Base-by-base conservation (phyloP, 1,284 basidiomycete species). In the Pyrrhoderma noxium region DNA sequence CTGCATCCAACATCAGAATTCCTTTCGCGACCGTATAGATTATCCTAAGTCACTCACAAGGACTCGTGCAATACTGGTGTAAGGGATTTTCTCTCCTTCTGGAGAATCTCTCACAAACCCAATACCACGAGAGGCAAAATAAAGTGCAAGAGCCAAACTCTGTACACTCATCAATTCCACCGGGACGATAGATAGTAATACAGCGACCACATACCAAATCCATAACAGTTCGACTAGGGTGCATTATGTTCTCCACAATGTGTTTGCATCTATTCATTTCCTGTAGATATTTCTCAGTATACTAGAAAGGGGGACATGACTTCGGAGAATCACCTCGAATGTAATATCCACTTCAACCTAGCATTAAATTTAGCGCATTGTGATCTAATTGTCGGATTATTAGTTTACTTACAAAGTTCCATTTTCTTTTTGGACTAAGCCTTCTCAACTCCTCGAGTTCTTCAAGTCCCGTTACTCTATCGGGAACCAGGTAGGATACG, bases 121-220 rank as follows among this genome's bases (percentile, higher is more conserved):
- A 35, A 69, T 60, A 0, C 89, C 93, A 36, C 85, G 74, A 1
- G 93, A 86, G 2, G 95, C 95, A 63, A 99, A 99, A 66, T 88
- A 97, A 3, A 99, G 71, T 0, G 96, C 94, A 49, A 90, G 76
- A 0, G 89, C 90, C 13, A 99, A 81, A 63, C 90, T 94, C 89
- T 95, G 60, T 14, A 31, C 8, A 22, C n/a, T n/a, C n/a, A 34
- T 19, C 42, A 45, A 45, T 13, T 48, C 40, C 38, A 16, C 8
- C 2, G 11, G 4, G 8, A 38, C 8, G 22, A 8, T 44, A n/a
- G 56, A 41, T 54, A 51, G 45, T 9, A 43, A 18, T 38, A 37
- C 8, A 27, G 38, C 13, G 13, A 8, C 14, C 8, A 61, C 80
- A 59, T 60, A 93, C 93, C 56, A 96, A 66, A 63, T 97, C 94